These are phyloP conservation scores for Rhodomyrtus tomentosa DNA, from an alignment of 345 rosid species.

Conservation along the genomic window DNA sequence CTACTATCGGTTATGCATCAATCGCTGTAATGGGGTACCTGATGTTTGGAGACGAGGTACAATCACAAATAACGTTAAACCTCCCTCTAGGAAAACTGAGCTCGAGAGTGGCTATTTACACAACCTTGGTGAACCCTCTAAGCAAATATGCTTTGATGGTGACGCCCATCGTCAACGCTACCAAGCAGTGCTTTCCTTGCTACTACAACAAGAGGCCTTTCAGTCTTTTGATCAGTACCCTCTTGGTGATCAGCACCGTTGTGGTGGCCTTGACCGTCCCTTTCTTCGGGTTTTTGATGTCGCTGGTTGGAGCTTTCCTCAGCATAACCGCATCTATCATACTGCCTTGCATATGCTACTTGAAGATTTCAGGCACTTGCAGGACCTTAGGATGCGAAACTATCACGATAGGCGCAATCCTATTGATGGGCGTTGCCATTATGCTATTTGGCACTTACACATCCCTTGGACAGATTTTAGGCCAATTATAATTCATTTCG, in stretches of 20 bases:
- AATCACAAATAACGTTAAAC: constrained; percentile 18
- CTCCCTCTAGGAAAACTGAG: constrained; percentile 7
- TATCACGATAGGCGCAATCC: not conserved
- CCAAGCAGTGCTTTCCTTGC: constrained; percentile 10
- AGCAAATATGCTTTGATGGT: constrained; percentile 18
- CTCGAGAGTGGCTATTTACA: constrained; percentile 18
- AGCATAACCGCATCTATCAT: constrained; percentile 5
- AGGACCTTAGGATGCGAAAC: constrained; percentile 1
- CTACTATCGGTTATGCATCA: constrained; percentile 5
- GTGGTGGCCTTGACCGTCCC: constrained; percentile 13
- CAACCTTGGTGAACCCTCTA: constrained; percentile 12
- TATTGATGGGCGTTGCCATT: constrained; percentile 1
- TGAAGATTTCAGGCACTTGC: constrained; percentile 13
- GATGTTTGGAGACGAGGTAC: constrained; percentile 13
- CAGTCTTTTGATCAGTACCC: constrained; percentile 4
- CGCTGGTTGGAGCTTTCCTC: constrained; percentile 19
- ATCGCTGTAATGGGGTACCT: constrained; percentile 22
- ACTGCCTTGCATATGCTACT: constrained; percentile 16
- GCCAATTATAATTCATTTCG: not conserved
- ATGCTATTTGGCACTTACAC: constrained; percentile 10
- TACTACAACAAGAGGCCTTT: not conserved
- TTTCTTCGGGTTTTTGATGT: constrained; percentile 14
- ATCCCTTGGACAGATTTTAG: constrained; percentile 6
- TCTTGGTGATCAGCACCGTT: constrained; percentile 11
- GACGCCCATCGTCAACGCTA: constrained; percentile 11